Evolutionary conservation across 1,139 yeast genomes (phyloP), one percentile per base, ranked within the genome.

Genomic region (Yamadazyma trypodendri): DNA sequence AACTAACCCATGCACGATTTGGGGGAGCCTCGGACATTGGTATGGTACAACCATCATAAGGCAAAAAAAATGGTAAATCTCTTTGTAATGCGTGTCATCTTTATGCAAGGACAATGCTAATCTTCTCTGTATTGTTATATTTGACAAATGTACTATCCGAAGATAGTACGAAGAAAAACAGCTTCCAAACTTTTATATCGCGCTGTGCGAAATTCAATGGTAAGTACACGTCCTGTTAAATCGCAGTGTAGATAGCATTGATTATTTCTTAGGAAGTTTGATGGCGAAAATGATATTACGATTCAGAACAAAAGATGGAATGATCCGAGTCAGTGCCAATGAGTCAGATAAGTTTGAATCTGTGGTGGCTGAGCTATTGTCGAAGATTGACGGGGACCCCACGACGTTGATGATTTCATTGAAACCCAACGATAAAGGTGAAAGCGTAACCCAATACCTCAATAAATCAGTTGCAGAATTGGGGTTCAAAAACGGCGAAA

Each of bases 31-130:
- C n/a, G n/a, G n/a, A n/a, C n/a, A n/a, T 23, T 23, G n/a, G n/a
- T 10, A 6, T 6, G 25, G n/a, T 23, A 23, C 12, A 24, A 24
- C 9, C 14, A 24, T 9, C 28, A 24, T 4, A 24, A 6, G 6
- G 4, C 25, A 67, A 84, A 84, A 84, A 84, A 82, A 80, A 74
- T 71, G 74, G 68, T 77, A 81, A 84, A 85, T 84, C 94, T 85
- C 94, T 84, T 84, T 84, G 89, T 81, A 84, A 78, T 83, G 94
- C 92, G 92, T 84, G 94, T 84, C 94, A 84, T 84, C 95, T 89
- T 85, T 85, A 85, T 85, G 94, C 95, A 85, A 89, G 94, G 94
- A 89, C 94, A 89, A 85, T 85, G 95, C 95, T 85, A 83, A 85
- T 85, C 94, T 84, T 85, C 95, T 85, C 95, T 85, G 95, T 85